Conservation (phyloP, 2,329 filamentous ascomycete genomes). For the Endocalyx cinctus region DNA sequence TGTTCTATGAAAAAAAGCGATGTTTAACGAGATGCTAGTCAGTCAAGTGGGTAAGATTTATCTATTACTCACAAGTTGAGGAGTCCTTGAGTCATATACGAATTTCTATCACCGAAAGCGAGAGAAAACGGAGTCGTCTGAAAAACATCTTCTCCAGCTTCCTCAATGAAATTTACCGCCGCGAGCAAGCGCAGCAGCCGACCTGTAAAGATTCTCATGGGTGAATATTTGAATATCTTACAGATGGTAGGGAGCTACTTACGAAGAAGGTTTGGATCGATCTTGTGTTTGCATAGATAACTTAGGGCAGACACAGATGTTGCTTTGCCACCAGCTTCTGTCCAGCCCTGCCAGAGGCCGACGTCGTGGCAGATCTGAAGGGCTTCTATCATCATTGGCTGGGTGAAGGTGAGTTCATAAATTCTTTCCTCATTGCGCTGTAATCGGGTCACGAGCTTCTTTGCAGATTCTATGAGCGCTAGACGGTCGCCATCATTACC, state of each 20-base stretch:
- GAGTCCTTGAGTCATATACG: constrained; percentile 8
- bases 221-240: too few species aligned
- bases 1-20: constrained; percentile 15
- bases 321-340: constrained; percentile 9
- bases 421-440: constrained; percentile 16
- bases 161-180: constrained; percentile 7
- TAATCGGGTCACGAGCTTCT: constrained; percentile 13
- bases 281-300: constrained; percentile 9
- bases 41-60: too few species aligned
- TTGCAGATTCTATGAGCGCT: constrained; percentile 11
- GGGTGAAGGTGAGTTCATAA: constrained; percentile 9
- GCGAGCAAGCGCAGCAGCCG: constrained; percentile 10
- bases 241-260: too few species aligned
- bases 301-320: constrained; percentile 11
- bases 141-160: constrained; percentile 8
- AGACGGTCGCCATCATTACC: constrained; percentile 12
- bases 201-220: too few species aligned
- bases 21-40: too few species aligned
- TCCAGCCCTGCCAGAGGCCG: constrained; percentile 17
- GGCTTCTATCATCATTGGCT: constrained; percentile 11
- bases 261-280: constrained; percentile 17
- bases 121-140: constrained; percentile 8
- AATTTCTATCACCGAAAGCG: constrained; percentile 3
- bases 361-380: constrained; percentile 14
- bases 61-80: constrained; percentile 6